Conservation (phyloP, 2,329 filamentous ascomycete species). For the Colletotrichum tabaci region DNA sequence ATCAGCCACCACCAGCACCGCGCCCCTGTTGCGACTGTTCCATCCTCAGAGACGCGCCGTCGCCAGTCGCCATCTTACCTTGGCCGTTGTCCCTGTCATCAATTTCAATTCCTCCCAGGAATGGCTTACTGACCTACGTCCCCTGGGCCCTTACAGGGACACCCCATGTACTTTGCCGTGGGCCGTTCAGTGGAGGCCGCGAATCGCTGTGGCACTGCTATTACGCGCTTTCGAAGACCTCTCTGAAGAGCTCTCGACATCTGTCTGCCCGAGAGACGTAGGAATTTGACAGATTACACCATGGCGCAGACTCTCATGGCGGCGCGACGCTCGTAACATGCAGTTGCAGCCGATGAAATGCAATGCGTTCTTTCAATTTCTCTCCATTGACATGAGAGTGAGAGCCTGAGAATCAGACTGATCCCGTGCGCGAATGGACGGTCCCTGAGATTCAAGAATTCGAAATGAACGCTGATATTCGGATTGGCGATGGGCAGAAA, state of each 20-base stretch:
- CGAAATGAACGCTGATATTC: background rate
- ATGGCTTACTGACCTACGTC: conserved; percentile 17
- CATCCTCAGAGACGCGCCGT: conserved; percentile 4
- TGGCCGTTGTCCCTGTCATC: conserved; percentile 26
- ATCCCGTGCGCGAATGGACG: background rate
- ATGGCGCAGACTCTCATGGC: conserved; percentile 17
- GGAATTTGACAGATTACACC: conserved; percentile 15
- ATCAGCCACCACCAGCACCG: background rate
- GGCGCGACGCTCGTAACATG: conserved; percentile 18
- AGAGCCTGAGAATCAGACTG: conserved; percentile 1
- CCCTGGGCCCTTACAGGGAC: conserved; percentile 13
- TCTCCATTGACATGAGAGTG: background rate
- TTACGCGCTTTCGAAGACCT: too few relatives aligned
- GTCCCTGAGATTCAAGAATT: too few relatives aligned
- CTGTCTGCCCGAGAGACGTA: background rate
- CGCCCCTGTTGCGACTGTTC: conserved; percentile 1
- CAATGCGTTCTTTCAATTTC: conserved; percentile 18
- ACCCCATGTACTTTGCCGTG: conserved; percentile 18
- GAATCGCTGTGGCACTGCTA: conserved; percentile 34
- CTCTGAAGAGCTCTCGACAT: too few relatives aligned
- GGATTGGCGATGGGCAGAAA: conserved; percentile 14
- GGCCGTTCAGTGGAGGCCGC: conserved; percentile 15
- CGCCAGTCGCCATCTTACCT: conserved; percentile 9
- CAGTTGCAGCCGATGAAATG: conserved; percentile 23
- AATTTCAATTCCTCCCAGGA: conserved; percentile 33